These are phyloP conservation scores for Daldinia loculata DNA, from an alignment of 495 filamentous ascomycete species.

Conservation along the genomic window DNA sequence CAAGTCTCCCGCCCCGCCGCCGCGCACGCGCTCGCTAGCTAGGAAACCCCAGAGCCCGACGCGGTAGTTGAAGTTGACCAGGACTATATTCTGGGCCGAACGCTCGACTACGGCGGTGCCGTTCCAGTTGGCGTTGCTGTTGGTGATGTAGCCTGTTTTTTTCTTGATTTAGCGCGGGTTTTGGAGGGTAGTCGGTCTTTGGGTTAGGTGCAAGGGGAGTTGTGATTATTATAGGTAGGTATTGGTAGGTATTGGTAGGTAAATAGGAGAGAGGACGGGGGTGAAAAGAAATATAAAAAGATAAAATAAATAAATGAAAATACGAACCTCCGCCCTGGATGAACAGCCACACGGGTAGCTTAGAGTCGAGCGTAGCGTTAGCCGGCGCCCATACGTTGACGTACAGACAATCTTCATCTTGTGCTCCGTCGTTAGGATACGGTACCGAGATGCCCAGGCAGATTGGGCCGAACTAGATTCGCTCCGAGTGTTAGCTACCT, in stretches of 20 bases:
- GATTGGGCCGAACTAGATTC: slow-evolving; percentile 52
- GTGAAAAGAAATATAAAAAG: too few relatives aligned
- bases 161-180: not conserved
- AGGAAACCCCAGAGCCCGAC: slow-evolving; percentile 80
- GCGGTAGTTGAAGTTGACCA: slow-evolving; percentile 79
- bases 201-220: not conserved
- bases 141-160: slow-evolving; percentile 62
- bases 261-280: not conserved
- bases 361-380: slow-evolving; percentile 55
- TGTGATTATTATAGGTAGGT: not conserved
- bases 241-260: not conserved
- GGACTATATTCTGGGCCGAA: slow-evolving; percentile 66
- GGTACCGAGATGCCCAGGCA: slow-evolving; percentile 60
- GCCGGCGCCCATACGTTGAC: slow-evolving; percentile 76
- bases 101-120: slow-evolving; percentile 67
- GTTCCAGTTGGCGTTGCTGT: slow-evolving; percentile 73
- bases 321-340: slow-evolving; percentile 74
- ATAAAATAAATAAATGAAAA: too few relatives aligned
- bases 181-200: not conserved
- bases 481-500: slow-evolving; percentile 4
- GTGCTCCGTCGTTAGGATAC: slow-evolving; percentile 46
- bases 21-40: slow-evolving; percentile 65
- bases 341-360: slow-evolving; percentile 74
- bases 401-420: slow-evolving; percentile 79
- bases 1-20: slow-evolving; percentile 55